Conservation (phyloP, 1,284 basidiomycete species). For the Heliocybe sulcata region DNA sequence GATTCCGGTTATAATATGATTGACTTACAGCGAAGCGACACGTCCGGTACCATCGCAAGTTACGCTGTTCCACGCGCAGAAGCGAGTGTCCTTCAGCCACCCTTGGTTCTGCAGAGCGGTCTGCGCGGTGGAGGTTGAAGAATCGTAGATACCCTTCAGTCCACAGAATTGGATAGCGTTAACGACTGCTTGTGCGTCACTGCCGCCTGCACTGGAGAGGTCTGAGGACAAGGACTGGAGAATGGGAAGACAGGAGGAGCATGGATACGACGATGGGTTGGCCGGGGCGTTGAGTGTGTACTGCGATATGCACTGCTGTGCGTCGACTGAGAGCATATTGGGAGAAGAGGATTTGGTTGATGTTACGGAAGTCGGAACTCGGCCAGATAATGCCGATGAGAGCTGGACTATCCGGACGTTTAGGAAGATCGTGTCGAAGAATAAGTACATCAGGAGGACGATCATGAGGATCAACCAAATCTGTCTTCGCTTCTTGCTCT, state of each 20-base stretch:
- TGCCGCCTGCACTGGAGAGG: conserved; percentile 22
- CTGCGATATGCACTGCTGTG: conserved; percentile 38
- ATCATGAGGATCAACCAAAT: conserved; percentile 25
- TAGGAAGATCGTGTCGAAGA: conserved; percentile 33
- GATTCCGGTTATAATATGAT: neutral
- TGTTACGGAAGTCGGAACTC: conserved; percentile 5
- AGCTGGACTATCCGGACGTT: conserved; percentile 26
- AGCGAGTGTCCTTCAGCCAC: conserved; percentile 39
- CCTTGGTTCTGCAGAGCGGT: conserved; percentile 31
- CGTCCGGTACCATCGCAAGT: conserved; percentile 32
- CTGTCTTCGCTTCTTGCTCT: conserved; percentile 19
- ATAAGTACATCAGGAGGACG: conserved; percentile 34
- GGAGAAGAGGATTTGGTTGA: conserved; percentile 14
- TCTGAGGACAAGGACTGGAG: conserved; percentile 30
- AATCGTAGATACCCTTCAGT: conserved; percentile 40
- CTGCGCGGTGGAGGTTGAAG: conserved; percentile 31
- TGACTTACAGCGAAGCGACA: conserved; percentile 37
- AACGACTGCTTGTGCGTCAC: conserved; percentile 24
- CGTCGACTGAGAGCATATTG: conserved; percentile 26
- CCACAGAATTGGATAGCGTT: conserved; percentile 43
- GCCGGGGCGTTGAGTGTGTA: conserved; percentile 39
- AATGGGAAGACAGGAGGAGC: conserved; percentile 36
- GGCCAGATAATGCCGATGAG: conserved; percentile 9
- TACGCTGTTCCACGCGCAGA: conserved; percentile 44
- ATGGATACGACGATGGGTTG: conserved; percentile 37